Percentiles rank a stretch among this genome's conserved stretches.
phyloP scores from a whole-genome alignment of 208 protist genomes.

The Wallacemonas sp. region DNA sequence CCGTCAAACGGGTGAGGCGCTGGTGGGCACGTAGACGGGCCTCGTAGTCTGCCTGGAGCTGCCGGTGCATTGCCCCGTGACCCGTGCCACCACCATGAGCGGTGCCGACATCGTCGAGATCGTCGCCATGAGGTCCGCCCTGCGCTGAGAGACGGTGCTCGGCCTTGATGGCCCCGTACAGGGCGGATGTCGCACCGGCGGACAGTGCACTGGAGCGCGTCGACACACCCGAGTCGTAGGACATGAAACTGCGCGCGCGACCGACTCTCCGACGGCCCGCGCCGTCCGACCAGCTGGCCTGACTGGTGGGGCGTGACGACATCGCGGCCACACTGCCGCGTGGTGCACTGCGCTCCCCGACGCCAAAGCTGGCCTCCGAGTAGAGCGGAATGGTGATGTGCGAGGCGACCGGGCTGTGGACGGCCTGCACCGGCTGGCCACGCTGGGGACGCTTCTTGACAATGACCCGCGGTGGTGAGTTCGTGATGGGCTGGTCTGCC shows the following conservation, averaged over 20 bases:
- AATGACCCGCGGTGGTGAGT: neutral
- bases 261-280: neutral
- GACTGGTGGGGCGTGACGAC: too few species aligned
- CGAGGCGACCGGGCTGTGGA: slow-evolving; percentile 8
- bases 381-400: slow-evolving; percentile 37
- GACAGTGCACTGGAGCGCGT: slow-evolving; percentile 37
- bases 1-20: slow-evolving; percentile 38
- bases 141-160: slow-evolving; percentile 50
- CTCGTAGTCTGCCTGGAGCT: slow-evolving; percentile 45
- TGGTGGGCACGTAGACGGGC: slow-evolving; percentile 25
- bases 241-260: slow-evolving; percentile 2
- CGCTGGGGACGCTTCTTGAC: neutral
- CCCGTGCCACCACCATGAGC: neutral
- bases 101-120: neutral
- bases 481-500: too few species aligned
- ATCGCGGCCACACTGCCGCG: neutral
- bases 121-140: neutral
- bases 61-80: slow-evolving; percentile 10
- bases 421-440: neutral
- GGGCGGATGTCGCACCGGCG: slow-evolving; percentile 52
- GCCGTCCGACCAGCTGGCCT: too few species aligned
- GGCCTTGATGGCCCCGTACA: slow-evolving; percentile 69
- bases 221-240: neutral
- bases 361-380: neutral
- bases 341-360: neutral